phyloP scores from a whole-genome alignment of 768 basidiomycete genomes.

The Pleurotus cornucopiae region DNA sequence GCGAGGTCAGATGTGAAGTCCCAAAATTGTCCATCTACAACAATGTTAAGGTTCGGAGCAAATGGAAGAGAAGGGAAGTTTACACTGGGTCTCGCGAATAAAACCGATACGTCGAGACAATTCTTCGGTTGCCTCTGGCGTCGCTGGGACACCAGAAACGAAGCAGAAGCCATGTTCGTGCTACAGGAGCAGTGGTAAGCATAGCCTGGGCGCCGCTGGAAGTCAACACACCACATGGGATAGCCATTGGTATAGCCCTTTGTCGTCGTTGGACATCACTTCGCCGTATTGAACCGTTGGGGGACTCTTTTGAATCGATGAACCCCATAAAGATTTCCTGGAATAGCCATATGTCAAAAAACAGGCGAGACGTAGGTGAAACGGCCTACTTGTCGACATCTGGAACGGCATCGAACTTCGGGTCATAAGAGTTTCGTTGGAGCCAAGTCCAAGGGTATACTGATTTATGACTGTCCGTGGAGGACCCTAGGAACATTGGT shows the following conservation, averaged over 20 bases:
- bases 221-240: constrained; percentile 60
- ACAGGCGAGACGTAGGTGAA: background rate
- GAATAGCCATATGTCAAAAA: background rate
- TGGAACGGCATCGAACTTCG: constrained; percentile 9
- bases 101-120: constrained; percentile 75
- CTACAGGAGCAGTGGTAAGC: constrained; percentile 30
- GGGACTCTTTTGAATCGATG: constrained; percentile 67
- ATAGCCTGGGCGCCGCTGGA: background rate
- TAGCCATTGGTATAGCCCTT: constrained; percentile 78
- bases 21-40: constrained; percentile 90
- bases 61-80: constrained; percentile 8
- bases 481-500: constrained; percentile 40
- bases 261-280: constrained; percentile 60
- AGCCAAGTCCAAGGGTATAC: constrained; percentile 89
- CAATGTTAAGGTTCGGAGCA: background rate
- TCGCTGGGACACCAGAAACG: constrained; percentile 73
- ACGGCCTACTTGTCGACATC: background rate
- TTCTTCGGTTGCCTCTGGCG: constrained; percentile 80
- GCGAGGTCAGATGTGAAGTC: constrained; percentile 91
- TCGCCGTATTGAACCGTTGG: constrained; percentile 73
- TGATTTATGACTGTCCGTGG: constrained; percentile 64
- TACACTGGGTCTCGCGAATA: constrained; percentile 78
- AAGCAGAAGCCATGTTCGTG: constrained; percentile 88
- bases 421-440: constrained; percentile 74
- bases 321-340: constrained; percentile 79